Conservation (phyloP, 2,329 filamentous ascomycete species). For the Magnaporthiopsis incrustans region DNA sequence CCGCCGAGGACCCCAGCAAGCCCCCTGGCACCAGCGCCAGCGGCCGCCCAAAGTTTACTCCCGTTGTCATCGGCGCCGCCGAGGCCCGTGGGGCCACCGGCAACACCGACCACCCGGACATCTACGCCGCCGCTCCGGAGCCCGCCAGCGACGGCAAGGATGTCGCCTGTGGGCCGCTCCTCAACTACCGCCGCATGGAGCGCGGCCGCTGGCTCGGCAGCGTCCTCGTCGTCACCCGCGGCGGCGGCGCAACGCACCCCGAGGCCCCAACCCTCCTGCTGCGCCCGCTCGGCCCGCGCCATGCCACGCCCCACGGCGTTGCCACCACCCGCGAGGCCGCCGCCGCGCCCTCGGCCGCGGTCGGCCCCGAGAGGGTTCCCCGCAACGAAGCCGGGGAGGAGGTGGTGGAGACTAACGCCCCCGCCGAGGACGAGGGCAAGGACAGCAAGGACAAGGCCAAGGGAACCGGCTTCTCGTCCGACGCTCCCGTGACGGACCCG, state of each 20-base stretch:
- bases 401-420: slow-evolving; percentile 19
- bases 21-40: slow-evolving; percentile 13
- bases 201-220: slow-evolving; percentile 71
- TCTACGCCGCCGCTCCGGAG: slow-evolving; percentile 24
- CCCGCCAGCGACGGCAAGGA: slow-evolving; percentile 39
- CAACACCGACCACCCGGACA: slow-evolving; percentile 10
- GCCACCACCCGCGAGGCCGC: neutral
- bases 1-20: neutral
- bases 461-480: neutral
- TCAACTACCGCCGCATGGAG: slow-evolving; percentile 73
- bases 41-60: slow-evolving; percentile 29
- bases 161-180: slow-evolving; percentile 62
- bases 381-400: slow-evolving; percentile 22
- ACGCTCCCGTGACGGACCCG: neutral
- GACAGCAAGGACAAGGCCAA: slow-evolving; percentile 25
- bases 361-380: neutral
- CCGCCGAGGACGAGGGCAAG: slow-evolving; percentile 32
- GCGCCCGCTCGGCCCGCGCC: slow-evolving; percentile 31
- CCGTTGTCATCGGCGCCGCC: slow-evolving; percentile 39
- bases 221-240: slow-evolving; percentile 72
- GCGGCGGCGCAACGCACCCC: slow-evolving; percentile 46
- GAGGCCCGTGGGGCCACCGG: slow-evolving; percentile 19
- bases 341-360: slow-evolving; percentile 10
- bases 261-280: slow-evolving; percentile 49
- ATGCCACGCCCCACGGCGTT: slow-evolving; percentile 2